A percentile compares a stretch with the other conserved stretches of the same genome.
phyloP scores from a whole-genome alignment of 2,329 filamentous ascomycete species.

The Lachnellula arida region DNA sequence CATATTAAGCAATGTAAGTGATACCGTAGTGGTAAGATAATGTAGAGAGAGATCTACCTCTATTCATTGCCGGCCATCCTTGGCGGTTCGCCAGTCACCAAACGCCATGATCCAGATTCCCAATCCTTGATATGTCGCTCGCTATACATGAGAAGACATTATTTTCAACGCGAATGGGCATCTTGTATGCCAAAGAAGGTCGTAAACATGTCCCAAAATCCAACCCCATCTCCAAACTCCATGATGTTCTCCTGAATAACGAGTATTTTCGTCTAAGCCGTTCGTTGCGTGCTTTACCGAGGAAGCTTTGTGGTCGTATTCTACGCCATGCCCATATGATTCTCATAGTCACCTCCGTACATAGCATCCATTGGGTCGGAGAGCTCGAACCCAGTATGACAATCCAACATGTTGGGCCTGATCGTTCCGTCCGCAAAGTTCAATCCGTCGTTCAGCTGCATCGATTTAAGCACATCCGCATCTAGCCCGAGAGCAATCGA shows the following conservation, averaged over 20 bases:
- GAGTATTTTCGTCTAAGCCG: neutral
- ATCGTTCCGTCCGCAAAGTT: slow-evolving; percentile 23
- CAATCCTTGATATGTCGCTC: too few species aligned
- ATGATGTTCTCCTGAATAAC: neutral
- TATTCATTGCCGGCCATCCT: neutral
- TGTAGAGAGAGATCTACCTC: neutral
- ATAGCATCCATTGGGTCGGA: slow-evolving; percentile 15
- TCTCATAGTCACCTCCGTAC: slow-evolving; percentile 13
- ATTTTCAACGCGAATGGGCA: neutral
- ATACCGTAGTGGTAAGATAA: neutral
- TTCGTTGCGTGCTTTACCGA: neutral
- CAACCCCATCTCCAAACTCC: neutral
- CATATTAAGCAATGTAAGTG: neutral
- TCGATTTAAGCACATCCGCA: slow-evolving; percentile 13
- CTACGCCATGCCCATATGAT: slow-evolving; percentile 10
- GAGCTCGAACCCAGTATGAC: slow-evolving; percentile 12
- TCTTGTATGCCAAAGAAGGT: neutral
- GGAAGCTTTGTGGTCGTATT: neutral
- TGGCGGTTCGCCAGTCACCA: neutral
- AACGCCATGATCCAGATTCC: neutral
- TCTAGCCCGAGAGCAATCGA: slow-evolving; percentile 9
- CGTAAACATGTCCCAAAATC: neutral
- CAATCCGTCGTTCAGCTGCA: slow-evolving; percentile 20
- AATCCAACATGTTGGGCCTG: slow-evolving; percentile 20
- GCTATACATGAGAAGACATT: neutral